phyloP scores from a whole-genome alignment of 176 grass and related monocot species.

The Triticum urartu region DNA sequence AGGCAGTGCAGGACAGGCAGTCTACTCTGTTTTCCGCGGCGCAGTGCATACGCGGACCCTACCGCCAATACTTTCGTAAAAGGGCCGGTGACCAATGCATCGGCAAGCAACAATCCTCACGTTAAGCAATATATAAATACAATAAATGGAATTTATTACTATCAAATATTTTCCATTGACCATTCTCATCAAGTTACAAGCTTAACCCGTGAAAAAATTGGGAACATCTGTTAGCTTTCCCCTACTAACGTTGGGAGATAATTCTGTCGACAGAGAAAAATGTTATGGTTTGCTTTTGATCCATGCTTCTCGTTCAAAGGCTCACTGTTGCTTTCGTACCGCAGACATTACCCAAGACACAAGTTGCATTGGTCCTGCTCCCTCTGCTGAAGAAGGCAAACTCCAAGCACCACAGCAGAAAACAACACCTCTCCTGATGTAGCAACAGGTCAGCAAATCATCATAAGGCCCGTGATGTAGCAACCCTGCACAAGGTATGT shows the following conservation, averaged over 20 bases:
- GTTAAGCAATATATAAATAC: too few species aligned
- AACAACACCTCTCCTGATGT: background rate
- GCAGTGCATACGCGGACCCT: too few species aligned
- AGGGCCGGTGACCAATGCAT: too few species aligned
- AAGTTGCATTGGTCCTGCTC: background rate
- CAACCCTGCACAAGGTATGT: slow-evolving; percentile 8
- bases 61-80: too few species aligned
- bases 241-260: background rate
- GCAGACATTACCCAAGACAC: background rate
- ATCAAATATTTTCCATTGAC: background rate
- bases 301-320: slow-evolving; percentile 3
- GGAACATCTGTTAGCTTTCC: background rate
- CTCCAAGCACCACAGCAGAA: background rate
- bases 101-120: too few species aligned
- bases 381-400: background rate
- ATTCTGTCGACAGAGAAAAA: background rate
- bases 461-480: background rate
- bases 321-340: background rate
- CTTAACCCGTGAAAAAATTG: background rate
- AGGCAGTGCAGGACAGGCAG: too few species aligned
- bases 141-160: too few species aligned
- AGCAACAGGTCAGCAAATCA: background rate
- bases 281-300: background rate
- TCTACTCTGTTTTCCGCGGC: too few species aligned
- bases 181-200: background rate